phyloP scores from a whole-genome alignment of 148 eudicot species.

The Heliosperma pusillum region DNA sequence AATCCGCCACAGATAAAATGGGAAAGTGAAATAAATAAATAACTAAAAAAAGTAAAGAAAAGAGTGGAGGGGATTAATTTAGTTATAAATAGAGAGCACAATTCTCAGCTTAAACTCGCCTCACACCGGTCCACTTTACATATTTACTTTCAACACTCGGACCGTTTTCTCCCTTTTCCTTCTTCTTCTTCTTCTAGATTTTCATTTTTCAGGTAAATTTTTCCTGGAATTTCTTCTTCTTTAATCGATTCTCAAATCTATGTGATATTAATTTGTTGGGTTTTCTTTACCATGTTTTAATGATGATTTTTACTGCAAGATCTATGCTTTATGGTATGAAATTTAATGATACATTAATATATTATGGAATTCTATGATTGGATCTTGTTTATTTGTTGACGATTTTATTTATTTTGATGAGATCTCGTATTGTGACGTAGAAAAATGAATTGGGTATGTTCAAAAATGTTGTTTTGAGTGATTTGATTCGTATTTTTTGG shows the following conservation, averaged over 20 bases:
- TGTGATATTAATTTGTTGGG: background rate
- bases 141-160: constrained; percentile 5
- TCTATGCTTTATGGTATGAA: background rate
- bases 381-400: background rate
- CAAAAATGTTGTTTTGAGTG: background rate
- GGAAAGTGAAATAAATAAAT: background rate
- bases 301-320: background rate
- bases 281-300: background rate
- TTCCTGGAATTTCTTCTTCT: background rate
- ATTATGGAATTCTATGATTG: background rate
- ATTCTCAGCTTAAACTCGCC: constrained; percentile 24
- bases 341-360: background rate
- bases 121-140: constrained; percentile 12
- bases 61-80: background rate
- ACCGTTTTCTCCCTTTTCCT: constrained; percentile 17
- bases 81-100: constrained; percentile 22
- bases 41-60: background rate
- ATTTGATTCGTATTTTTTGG: background rate
- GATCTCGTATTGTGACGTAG: background rate
- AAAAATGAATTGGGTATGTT: constrained; percentile 8
- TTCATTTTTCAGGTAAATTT: constrained; percentile 15
- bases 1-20: background rate
- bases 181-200: background rate
- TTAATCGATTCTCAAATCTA: background rate
- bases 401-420: background rate